Evolutionary conservation across 2,329 filamentous ascomycete species (phyloP), one percentile per base, ranked within the genome.

Genomic region (Botryotinia narcissicola): DNA sequence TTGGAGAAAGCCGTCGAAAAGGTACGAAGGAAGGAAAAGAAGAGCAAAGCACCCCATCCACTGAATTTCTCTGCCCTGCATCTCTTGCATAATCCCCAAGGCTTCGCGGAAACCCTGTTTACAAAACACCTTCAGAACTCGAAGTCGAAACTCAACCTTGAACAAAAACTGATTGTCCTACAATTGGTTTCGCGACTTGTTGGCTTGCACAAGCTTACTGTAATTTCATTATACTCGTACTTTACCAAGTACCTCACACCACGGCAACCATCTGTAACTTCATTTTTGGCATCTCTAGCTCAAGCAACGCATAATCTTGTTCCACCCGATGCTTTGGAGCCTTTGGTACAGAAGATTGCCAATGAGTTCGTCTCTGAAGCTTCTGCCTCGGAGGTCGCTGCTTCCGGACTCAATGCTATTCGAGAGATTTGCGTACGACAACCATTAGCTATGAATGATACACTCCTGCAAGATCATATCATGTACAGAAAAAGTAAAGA

Each of bases 321-420:
- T 0, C 96, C 96, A 0, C 95, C 95, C 0, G 96, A 99, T 85
- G 92, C 91, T 0, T 86, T 99, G 18, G 95, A 98, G 81, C 95
- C 96, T 0, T 84, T 98, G 7, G 86, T 99, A 3, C 91, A 94
- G 81, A 98, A 98, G 84, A 98, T 99, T 79, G 95, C 96, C 46
- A 98, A 98, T 80, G 96, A 99, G 82, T 99, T 99, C 80, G 95
- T 99, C 2, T 97, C 94, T 0, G 96, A 99, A 84, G 96, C 94
- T 1, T 91, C 95, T 0, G 95, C 96, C 0, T 88, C 93, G 5
- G 95, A 98, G 82, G 95, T 99, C 44, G 93, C 93, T 0, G 91
- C 95, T 6, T 95, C 96, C 7, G 96, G 95, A 80, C 86, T 99
- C 72, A 98, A 98, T 81, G 92, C 94, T 22, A 98, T 99, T 77